Base-by-base conservation (phyloP, 2,329 filamentous ascomycete genomes). In the Pyrenochaeta sp. region DNA sequence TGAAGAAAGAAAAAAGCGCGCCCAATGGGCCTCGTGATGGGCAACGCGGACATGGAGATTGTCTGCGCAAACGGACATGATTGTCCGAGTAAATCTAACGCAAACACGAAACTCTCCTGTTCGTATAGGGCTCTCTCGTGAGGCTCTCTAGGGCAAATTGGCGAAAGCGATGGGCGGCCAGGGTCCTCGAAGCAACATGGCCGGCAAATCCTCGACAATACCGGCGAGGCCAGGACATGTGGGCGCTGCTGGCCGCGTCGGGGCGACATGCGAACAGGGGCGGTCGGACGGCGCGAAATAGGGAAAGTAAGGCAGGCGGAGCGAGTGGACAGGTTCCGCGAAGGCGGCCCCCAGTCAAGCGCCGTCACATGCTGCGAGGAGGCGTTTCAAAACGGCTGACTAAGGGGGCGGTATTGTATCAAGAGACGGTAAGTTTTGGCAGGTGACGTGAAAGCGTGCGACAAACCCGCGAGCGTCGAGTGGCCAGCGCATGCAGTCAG, bases 21-120 rank as follows among this genome's bases (percentile, higher is more conserved):
- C n/a, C n/a, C n/a, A n/a, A n/a, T n/a, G n/a, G 55, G 42, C 55
- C 68, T 67, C 73, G 69, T 74, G 56, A 57, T 59, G 52, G 33
- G 30, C 15, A 7, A 31, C 21, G 31, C 52, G 18, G 33, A 15
- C 21, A 43, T 32, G 35, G 39, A 29, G 35, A 48, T 36, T n/a
- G 21, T 44, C 29, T 42, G 46, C 43, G 47, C 53, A 47, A 49
- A 37, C 41, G 50, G 50, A 7, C 31, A 42, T 20, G 33, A 43
- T 30, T 17, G 39, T 18, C 33, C 43, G 23, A 45, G 45, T 53
- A 49, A 52, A 39, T 30, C 37, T 40, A 18, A 35, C 20, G 11
- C 17, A 12, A n/a, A 30, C n/a, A 18, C 37, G 18, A 7, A 27
- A 40, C 39, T 54, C 29, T 35, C 27, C 21, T 40, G 23, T 29